Evolutionary conservation across 2,329 filamentous ascomycete species (phyloP).

Genomic region (Phialemonium atrogriseum): DNA sequence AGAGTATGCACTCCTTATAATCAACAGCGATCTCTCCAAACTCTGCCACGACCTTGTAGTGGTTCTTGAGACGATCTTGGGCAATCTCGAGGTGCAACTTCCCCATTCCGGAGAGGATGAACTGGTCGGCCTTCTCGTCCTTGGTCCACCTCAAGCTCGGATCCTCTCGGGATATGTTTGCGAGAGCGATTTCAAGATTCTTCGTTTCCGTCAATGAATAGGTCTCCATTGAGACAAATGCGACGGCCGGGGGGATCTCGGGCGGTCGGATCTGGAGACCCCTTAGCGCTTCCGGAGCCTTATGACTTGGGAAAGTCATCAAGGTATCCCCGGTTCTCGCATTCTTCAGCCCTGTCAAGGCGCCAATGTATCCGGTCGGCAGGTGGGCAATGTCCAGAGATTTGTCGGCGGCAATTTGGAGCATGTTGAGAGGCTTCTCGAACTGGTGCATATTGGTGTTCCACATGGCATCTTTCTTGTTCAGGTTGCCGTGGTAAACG

Average conservation of each 20-base stretch:
- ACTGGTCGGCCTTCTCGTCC: constrained; percentile 87
- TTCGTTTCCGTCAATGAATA: constrained; percentile 59
- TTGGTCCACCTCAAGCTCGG: constrained; percentile 79
- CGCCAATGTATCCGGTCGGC: constrained; percentile 82
- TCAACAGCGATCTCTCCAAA: constrained; percentile 93
- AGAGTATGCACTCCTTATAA: constrained; percentile 75
- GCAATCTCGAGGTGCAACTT: constrained; percentile 93
- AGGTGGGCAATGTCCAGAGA: constrained; percentile 78
- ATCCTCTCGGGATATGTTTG: constrained; percentile 79
- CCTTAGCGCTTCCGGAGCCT: constrained; percentile 59
- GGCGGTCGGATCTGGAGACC: constrained; percentile 80
- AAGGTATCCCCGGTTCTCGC: constrained; percentile 93
- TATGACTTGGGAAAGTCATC: constrained; percentile 58
- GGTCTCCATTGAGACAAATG: constrained; percentile 89
- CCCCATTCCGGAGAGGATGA: constrained; percentile 91
- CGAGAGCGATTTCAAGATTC: constrained; percentile 65
- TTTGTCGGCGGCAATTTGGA: constrained; percentile 86
- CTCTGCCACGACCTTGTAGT: constrained; percentile 77
- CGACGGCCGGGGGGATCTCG: constrained; percentile 84
- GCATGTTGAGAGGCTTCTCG: constrained; percentile 70
- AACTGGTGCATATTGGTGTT: constrained; percentile 78
- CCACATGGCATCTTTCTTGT: constrained; percentile 67
- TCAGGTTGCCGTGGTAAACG: constrained; percentile 78
- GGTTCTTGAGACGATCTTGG: constrained; percentile 75
- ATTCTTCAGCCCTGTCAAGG: constrained; percentile 80